Conservation (phyloP, 345 rosid genomes). For the Heritiera fomes region DNA sequence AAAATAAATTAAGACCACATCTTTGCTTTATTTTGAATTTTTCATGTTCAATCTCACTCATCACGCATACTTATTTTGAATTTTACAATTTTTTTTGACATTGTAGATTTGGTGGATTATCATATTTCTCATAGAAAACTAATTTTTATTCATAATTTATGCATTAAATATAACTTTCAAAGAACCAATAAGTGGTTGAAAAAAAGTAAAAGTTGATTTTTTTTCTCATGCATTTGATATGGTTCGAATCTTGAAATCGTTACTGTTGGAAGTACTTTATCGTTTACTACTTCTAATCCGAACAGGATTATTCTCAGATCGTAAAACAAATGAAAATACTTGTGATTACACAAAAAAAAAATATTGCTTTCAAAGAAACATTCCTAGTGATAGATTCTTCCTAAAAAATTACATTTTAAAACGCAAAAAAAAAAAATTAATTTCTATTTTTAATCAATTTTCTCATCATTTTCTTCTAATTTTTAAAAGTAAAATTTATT, state of each 20-base stretch:
- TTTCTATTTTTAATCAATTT: not conserved
- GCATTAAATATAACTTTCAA: constrained; percentile 5
- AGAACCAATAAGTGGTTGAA: not conserved
- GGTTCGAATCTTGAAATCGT: too few species aligned
- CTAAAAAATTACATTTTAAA: not conserved
- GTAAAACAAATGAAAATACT: too few species aligned
- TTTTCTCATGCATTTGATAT: too few species aligned
- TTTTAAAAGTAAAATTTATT: not conserved
- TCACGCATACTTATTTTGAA: not conserved
- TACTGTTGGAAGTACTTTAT: too few species aligned
- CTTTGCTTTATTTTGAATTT: not conserved
- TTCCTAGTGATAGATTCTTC: not conserved
- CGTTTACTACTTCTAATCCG: too few species aligned
- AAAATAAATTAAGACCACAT: not conserved
- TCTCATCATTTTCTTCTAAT: not conserved
- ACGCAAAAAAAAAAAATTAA: not conserved
- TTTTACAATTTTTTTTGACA: not conserved
- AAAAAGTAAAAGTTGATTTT: too few species aligned
- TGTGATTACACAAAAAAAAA: too few species aligned
- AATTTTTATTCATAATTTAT: not conserved
- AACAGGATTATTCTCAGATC: too few species aligned
- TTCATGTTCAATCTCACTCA: not conserved
- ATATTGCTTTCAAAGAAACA: not conserved
- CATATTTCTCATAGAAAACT: not conserved
- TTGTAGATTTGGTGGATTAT: not conserved